Base-by-base conservation (phyloP, 2,329 filamentous ascomycete genomes). In the Ophiocordyceps unilateralis region DNA sequence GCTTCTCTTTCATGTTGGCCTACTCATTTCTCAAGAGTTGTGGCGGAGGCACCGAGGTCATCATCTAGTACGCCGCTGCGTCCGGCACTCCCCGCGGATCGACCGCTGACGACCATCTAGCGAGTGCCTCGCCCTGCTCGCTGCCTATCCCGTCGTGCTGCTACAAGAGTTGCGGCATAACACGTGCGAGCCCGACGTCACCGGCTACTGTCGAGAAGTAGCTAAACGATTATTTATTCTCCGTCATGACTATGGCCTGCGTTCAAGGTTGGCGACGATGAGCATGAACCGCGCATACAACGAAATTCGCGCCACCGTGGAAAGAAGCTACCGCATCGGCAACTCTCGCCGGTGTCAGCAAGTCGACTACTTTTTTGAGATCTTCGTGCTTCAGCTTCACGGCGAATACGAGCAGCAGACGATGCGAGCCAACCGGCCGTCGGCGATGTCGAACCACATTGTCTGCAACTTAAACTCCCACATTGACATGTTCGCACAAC, bases 391-490 rank as follows among this genome's bases (percentile, higher is more conserved):
- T 6, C 40, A 52, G 2, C 44, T 58, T 1, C 51, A 56, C 30
- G 43, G 32, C 3, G 53, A 57, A 39, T 55, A 50, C 40, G 20
- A 28, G 5, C 32, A 19, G 1, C 46, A 52, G 38, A 17, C 8
- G 1, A 45, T 43, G 36, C 45, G 22, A 28, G 43, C 43, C 2
- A 22, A 40, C 4, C 9, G 20, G 1, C 52, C 49, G 1, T 50
- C 53, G 6, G 38, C 49, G 45, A 42, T 43, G 10, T 40, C 52
- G 3, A 49, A 56, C 23, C 49, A 54, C 40, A 49, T 56, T 41
- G 43, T 55, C 5, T 51, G 48, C 43, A 53, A 48, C 26, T 45
- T 57, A 15, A 49, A 50, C 10, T 52, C 53, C 28, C 52, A 57
- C 32, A 47, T 57, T 15, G 51, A 55, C 38, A 53, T 55, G 21